Evolutionary conservation across 2,329 filamentous ascomycete genomes (phyloP).

Genomic region (Calycina marina): DNA sequence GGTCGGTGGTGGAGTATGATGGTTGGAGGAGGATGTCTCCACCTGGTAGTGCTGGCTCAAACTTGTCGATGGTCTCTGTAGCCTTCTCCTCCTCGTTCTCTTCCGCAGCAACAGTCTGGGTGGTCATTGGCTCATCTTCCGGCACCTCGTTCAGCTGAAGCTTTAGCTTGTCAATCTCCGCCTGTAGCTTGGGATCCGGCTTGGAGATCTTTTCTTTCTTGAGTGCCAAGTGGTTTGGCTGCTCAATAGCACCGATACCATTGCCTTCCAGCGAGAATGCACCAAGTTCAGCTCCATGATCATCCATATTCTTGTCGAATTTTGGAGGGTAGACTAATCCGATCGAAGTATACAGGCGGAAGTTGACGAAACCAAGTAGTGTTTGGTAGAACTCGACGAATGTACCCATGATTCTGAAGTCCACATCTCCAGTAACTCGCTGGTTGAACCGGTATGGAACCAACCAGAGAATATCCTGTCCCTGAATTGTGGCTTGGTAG

Average conservation of each 20-base stretch:
- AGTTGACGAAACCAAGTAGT: conserved; percentile 90
- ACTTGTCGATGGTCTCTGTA: conserved; percentile 69
- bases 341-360: conserved; percentile 77
- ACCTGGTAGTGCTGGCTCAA: conserved; percentile 69
- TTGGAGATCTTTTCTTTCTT: conserved; percentile 34
- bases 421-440: conserved; percentile 80
- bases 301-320: conserved; percentile 77
- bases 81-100: conserved; percentile 30
- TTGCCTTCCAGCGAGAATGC: conserved; percentile 84
- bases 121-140: conserved; percentile 29
- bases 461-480: conserved; percentile 92
- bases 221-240: conserved; percentile 31
- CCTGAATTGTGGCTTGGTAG: conserved; percentile 94
- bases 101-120: conserved; percentile 28
- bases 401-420: conserved; percentile 98
- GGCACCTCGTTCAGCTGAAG: conserved; percentile 45
- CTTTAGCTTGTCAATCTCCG: conserved; percentile 54
- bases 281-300: conserved; percentile 75
- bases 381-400: conserved; percentile 99
- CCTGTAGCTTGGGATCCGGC: conserved; percentile 47
- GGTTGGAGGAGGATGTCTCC: conserved; percentile 82
- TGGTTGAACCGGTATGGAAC: conserved; percentile 98
- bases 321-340: conserved; percentile 92
- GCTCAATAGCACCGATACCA: conserved; percentile 37
- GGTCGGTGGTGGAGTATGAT: conserved; percentile 45